Conservation (phyloP, 768 basidiomycete genomes). For the Piloderma croceum region DNA sequence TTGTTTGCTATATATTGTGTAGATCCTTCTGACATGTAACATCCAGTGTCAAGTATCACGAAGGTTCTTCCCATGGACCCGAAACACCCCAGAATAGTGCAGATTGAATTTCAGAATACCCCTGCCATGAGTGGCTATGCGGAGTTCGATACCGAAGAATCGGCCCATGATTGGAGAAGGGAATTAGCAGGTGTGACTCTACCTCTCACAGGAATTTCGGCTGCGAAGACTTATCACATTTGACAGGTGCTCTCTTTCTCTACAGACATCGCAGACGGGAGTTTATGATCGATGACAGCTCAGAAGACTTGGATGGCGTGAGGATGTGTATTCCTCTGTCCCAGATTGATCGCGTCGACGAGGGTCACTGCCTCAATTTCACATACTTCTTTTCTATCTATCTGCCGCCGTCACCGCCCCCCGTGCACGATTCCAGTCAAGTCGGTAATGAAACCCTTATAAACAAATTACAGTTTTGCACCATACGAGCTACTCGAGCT, state of each 20-base stretch:
- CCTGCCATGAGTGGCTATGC: slow-evolving; percentile 25
- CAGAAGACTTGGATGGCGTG: slow-evolving; percentile 33
- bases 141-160: slow-evolving; percentile 57
- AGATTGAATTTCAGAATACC: slow-evolving; percentile 30
- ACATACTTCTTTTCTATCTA: not conserved
- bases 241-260: slow-evolving; percentile 39
- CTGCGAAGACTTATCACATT: not conserved
- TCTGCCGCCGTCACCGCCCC: not conserved
- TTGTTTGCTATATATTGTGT: not conserved
- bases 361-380: not conserved
- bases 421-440: not conserved
- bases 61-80: slow-evolving; percentile 40
- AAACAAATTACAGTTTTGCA: slow-evolving; percentile 15
- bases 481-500: slow-evolving; percentile 16
- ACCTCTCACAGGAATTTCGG: not conserved
- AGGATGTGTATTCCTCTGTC: slow-evolving; percentile 42
- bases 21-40: slow-evolving; percentile 1
- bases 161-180: slow-evolving; percentile 43
- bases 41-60: slow-evolving; percentile 44
- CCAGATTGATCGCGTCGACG: slow-evolving; percentile 26
- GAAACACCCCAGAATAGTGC: slow-evolving; percentile 38
- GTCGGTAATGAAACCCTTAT: not conserved
- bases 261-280: slow-evolving; percentile 39
- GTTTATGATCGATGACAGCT: slow-evolving; percentile 21
- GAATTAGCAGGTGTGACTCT: slow-evolving; percentile 38